These are phyloP conservation scores for Astragalus glycyphyllos DNA, from an alignment of 306 rosid genomes.

Conservation along the genomic window DNA sequence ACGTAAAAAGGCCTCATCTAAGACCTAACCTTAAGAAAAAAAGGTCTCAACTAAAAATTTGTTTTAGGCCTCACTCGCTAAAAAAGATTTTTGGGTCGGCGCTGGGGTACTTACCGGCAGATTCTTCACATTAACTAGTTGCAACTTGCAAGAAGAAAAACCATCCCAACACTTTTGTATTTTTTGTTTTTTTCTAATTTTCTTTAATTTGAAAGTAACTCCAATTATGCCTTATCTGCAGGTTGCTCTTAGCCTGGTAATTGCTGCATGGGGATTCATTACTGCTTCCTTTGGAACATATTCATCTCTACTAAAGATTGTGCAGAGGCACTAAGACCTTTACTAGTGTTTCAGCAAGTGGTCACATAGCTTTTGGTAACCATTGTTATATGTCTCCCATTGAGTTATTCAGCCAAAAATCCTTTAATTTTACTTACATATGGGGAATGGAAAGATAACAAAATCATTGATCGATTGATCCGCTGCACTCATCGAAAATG, in stretches of 20 bases:
- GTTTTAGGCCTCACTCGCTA: no score
- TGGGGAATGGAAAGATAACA: background rate
- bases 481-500: background rate
- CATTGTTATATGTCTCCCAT: slow-evolving; percentile 3
- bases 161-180: background rate
- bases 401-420: background rate
- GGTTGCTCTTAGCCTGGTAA: slow-evolving; percentile 53
- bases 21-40: no score
- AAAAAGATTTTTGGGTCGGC: no score
- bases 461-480: background rate
- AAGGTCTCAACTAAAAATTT: no score
- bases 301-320: slow-evolving; percentile 56
- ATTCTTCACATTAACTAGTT: slow-evolving; percentile 14
- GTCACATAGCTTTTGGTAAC: background rate
- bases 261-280: slow-evolving; percentile 53
- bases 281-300: slow-evolving; percentile 67
- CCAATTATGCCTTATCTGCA: slow-evolving; percentile 37
- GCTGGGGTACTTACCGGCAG: slow-evolving; percentile 1
- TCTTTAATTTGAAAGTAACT: background rate
- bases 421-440: no score
- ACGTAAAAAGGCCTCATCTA: no score
- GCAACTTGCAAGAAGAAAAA: slow-evolving; percentile 14
- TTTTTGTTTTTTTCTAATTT: slow-evolving; percentile 8
- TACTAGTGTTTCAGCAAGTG: background rate
- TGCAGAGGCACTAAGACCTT: slow-evolving; percentile 39